Conservation (phyloP, 2,329 filamentous ascomycete genomes). For the Cladosporium sphaerospermum region DNA sequence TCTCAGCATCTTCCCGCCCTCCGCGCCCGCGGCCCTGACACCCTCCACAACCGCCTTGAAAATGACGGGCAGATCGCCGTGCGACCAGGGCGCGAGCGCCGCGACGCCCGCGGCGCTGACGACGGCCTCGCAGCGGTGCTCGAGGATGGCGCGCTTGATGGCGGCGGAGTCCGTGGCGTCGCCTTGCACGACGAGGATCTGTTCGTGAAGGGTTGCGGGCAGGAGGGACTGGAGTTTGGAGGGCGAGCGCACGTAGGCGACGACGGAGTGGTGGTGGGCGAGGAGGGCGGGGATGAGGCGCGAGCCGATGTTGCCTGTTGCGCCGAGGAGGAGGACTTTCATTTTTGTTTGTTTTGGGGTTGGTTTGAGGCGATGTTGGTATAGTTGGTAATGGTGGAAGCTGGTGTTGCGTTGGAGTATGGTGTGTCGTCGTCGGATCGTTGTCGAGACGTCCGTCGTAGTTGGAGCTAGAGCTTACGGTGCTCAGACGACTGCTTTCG, state of each 20-base stretch:
- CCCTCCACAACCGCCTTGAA: conserved; percentile 32
- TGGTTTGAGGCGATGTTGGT: background rate
- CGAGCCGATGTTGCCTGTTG: conserved; percentile 17
- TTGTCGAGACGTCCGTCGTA: too few relatives aligned
- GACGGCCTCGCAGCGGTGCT: conserved; percentile 35
- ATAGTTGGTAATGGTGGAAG: too few relatives aligned
- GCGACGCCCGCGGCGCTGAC: conserved; percentile 37
- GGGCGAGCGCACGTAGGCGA: conserved; percentile 36
- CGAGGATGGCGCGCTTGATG: conserved; percentile 33
- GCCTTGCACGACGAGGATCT: conserved; percentile 33
- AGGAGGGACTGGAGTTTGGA: conserved; percentile 34
- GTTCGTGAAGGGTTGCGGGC: conserved; percentile 27
- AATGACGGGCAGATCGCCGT: conserved; percentile 33
- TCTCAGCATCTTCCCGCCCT: conserved; percentile 32
- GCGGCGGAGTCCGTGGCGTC: conserved; percentile 32
- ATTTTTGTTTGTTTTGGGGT: background rate
- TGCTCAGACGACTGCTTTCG: too few relatives aligned
- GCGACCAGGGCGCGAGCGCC: conserved; percentile 34
- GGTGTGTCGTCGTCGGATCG: too few relatives aligned
- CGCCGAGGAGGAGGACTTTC: conserved; percentile 17
- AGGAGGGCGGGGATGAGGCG: conserved; percentile 24
- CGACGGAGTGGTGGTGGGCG: conserved; percentile 32
- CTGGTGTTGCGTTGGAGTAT: too few relatives aligned
- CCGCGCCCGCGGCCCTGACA: conserved; percentile 29
- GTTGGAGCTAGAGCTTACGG: too few relatives aligned